A percentile compares a stretch with the other conserved stretches of the same genome.
phyloP scores from a whole-genome alignment of 257 asterid genomes.

The Linaria vulgaris region DNA sequence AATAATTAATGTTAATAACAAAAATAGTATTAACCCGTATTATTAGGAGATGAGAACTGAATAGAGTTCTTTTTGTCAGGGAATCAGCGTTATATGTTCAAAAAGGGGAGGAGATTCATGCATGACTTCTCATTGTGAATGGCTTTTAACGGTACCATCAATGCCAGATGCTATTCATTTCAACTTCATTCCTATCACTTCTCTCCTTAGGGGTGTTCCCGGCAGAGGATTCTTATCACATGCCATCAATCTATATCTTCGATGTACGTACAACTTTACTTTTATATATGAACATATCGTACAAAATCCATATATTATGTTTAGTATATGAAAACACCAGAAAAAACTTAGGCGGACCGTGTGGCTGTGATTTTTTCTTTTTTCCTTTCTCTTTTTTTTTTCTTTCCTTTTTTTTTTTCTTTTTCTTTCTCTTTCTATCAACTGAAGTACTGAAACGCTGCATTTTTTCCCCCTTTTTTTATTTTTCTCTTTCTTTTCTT shows the following conservation, averaged over 20 bases:
- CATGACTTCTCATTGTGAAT: slow-evolving; percentile 59
- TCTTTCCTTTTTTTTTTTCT: no score
- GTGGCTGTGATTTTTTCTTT: no score
- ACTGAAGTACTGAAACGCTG: no score
- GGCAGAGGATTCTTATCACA: slow-evolving; percentile 91
- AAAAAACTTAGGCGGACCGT: no score
- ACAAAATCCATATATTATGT: no score
- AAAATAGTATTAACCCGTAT: no score
- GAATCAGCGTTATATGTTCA: slow-evolving; percentile 74
- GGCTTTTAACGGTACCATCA: slow-evolving; percentile 77
- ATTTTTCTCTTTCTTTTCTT: no score
- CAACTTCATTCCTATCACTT: slow-evolving; percentile 79
- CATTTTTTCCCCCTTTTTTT: no score
- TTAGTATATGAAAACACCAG: no score
- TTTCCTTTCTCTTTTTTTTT: no score
- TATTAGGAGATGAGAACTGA: not conserved
- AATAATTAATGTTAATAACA: no score
- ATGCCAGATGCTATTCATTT: slow-evolving; percentile 72
- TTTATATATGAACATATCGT: not conserved
- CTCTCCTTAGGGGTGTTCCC: slow-evolving; percentile 72
- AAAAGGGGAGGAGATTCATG: slow-evolving; percentile 77
- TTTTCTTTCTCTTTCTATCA: no score
- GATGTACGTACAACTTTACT: slow-evolving; percentile 47
- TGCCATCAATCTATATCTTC: slow-evolving; percentile 88
- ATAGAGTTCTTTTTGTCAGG: slow-evolving; percentile 37